Evolutionary conservation across 805 yeast genomes (phyloP).

Genomic region (Wickerhamiella shivajii): DNA sequence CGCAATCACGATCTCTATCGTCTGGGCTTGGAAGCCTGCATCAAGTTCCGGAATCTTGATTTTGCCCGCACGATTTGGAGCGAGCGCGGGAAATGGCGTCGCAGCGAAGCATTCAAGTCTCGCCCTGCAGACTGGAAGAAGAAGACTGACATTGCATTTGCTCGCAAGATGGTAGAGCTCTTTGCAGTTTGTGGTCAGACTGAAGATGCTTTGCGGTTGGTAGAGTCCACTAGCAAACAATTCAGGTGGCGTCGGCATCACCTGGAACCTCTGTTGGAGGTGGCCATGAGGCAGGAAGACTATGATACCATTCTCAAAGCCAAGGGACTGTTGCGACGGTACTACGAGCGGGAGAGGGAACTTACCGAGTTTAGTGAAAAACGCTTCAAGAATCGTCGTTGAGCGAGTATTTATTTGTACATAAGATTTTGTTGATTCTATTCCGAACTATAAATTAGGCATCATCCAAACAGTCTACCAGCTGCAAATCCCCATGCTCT

Average conservation of each 20-base stretch:
- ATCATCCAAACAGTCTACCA: conserved; percentile 11
- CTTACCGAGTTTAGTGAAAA: conserved; percentile 1
- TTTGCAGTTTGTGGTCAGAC: conserved; percentile 40
- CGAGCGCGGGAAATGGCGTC: conserved; percentile 65
- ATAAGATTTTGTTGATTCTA: background rate
- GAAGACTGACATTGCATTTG: conserved; percentile 49
- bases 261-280: conserved; percentile 29
- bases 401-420: conserved; percentile 5
- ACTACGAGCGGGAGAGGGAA: conserved; percentile 3
- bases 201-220: conserved; percentile 56
- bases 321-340: conserved; percentile 6
- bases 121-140: conserved; percentile 29
- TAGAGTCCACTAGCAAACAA: conserved; percentile 49
- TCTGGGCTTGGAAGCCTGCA: conserved; percentile 53
- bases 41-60: conserved; percentile 35
- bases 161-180: conserved; percentile 49
- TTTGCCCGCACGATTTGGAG: conserved; percentile 59
- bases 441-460: background rate
- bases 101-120: conserved; percentile 35
- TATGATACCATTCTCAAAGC: conserved; percentile 12
- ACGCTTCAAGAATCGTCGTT: background rate
- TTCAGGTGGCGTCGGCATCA: conserved; percentile 52
- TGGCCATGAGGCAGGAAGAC: conserved; percentile 34
- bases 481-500: conserved; percentile 12
- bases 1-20: conserved; percentile 40